phyloP scores from a whole-genome alignment of 352 stramenopile species.

The Globisporangium camurandrum region DNA sequence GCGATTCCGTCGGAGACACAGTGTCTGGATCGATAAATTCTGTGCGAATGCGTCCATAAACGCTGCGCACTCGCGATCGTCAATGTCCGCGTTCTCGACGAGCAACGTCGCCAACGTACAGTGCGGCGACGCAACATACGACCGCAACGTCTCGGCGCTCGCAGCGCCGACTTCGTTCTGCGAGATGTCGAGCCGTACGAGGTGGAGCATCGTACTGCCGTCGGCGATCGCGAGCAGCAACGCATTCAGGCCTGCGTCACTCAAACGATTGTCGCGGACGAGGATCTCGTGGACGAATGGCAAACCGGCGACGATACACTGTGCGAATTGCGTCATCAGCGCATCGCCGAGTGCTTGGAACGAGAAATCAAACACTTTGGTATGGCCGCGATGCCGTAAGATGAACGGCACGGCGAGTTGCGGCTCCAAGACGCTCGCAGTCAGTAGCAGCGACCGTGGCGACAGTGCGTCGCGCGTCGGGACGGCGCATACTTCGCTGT shows the following conservation, averaged over 20 bases:
- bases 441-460: no score
- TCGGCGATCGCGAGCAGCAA: slow-evolving; percentile 47
- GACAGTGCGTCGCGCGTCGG: slow-evolving; percentile 31
- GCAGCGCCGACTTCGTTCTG: slow-evolving; percentile 58
- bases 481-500: no score
- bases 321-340: slow-evolving; percentile 59
- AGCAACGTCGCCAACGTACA: slow-evolving; percentile 64
- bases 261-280: slow-evolving; percentile 84
- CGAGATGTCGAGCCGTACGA: slow-evolving; percentile 55
- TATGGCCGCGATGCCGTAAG: slow-evolving; percentile 44
- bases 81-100: slow-evolving; percentile 82
- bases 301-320: slow-evolving; percentile 40
- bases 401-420: slow-evolving; percentile 59
- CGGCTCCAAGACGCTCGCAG: no score
- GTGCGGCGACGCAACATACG: slow-evolving; percentile 40
- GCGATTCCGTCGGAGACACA: slow-evolving; percentile 79
- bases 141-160: slow-evolving; percentile 48
- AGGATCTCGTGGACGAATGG: slow-evolving; percentile 74
- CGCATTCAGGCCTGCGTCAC: slow-evolving; percentile 54
- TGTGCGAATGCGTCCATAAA: slow-evolving; percentile 81
- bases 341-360: slow-evolving; percentile 73
- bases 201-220: slow-evolving; percentile 40
- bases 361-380: slow-evolving; percentile 75
- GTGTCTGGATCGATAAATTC: slow-evolving; percentile 63
- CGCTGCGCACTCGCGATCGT: slow-evolving; percentile 78